Evolutionary conservation across 106 monocot species (phyloP).

Genomic region (Xerophyta viscosa): DNA sequence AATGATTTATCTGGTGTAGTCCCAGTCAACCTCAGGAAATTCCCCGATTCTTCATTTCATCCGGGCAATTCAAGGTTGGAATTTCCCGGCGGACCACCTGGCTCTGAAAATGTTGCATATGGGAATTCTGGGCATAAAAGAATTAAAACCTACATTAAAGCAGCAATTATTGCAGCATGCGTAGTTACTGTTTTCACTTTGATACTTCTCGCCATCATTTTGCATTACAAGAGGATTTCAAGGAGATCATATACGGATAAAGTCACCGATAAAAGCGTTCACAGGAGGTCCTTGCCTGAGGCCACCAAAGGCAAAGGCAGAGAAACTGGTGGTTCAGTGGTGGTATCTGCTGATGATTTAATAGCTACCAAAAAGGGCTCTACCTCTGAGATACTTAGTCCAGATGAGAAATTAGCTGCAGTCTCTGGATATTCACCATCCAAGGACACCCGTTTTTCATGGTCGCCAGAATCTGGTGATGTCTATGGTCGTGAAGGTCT

Average conservation of each 20-base stretch:
- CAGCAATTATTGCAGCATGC: slow-evolving; percentile 43
- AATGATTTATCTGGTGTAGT: slow-evolving; percentile 81
- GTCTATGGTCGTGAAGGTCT: slow-evolving; percentile 36
- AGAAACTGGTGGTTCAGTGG: slow-evolving; percentile 27
- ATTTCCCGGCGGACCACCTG: slow-evolving; percentile 36
- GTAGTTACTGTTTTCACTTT: slow-evolving; percentile 39
- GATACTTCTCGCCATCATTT: slow-evolving; percentile 44
- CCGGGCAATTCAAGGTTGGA: slow-evolving; percentile 76
- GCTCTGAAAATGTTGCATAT: slow-evolving; percentile 20
- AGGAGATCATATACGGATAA: slow-evolving; percentile 30
- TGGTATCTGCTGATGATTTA: slow-evolving; percentile 70
- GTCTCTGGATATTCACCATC: slow-evolving; percentile 59
- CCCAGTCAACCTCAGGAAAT: slow-evolving; percentile 76
- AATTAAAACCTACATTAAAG: slow-evolving; percentile 34
- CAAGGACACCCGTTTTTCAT: slow-evolving; percentile 68
- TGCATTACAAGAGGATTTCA: slow-evolving; percentile 53
- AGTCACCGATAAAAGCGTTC: slow-evolving; percentile 38
- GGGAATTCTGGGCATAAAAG: slow-evolving; percentile 17
- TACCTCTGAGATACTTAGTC: slow-evolving; percentile 45
- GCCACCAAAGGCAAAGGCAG: slow-evolving; percentile 17
- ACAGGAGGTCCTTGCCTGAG: slow-evolving; percentile 19
- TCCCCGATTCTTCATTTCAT: slow-evolving; percentile 94
- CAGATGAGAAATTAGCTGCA: slow-evolving; percentile 47
- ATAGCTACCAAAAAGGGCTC: slow-evolving; percentile 42
- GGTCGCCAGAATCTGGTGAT: slow-evolving; percentile 79